Conservation (phyloP, 495 filamentous ascomycete genomes). For the Parathielavia appendiculata region DNA sequence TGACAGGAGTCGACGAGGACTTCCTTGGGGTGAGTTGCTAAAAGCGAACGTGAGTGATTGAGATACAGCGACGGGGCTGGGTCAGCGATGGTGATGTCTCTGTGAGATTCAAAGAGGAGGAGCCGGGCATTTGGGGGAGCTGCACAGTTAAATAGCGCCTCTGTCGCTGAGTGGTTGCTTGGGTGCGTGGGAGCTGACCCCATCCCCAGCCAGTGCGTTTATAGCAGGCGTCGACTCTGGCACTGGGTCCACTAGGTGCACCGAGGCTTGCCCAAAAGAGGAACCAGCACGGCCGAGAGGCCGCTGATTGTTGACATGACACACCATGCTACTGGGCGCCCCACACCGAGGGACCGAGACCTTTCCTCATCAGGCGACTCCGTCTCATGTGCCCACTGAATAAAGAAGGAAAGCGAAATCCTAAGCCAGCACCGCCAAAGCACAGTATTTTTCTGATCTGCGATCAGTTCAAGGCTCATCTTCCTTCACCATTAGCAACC, state of each 20-base stretch:
- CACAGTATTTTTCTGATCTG: not conserved
- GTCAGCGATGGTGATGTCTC: constrained; percentile 32
- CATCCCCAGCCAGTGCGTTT: too few species aligned
- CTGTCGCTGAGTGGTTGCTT: constrained; percentile 9
- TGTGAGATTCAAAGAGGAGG: constrained; percentile 30
- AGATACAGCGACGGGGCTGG: constrained; percentile 38
- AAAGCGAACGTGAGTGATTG: constrained; percentile 48
- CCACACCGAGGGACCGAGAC: constrained; percentile 5
- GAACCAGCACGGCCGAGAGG: constrained; percentile 20
- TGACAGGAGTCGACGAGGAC: constrained; percentile 62
- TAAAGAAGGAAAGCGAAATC: not conserved
- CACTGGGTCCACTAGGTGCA: not conserved
- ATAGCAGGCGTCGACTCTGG: not conserved
- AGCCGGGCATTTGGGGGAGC: constrained; percentile 30
- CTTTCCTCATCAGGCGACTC: constrained; percentile 8
- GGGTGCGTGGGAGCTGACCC: not conserved
- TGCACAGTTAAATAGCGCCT: constrained; percentile 34
- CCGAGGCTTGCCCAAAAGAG: constrained; percentile 23
- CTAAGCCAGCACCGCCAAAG: not conserved
- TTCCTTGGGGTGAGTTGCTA: constrained; percentile 45
- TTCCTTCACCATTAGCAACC: not conserved
- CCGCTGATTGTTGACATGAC: constrained; percentile 11
- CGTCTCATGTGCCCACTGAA: not conserved
- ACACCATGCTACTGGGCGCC: constrained; percentile 19
- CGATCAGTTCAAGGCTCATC: not conserved